Percentiles rank a stretch among this genome's conserved stretches.
phyloP scores from a whole-genome alignment of 2,329 filamentous ascomycete species.

The Lachnellula hyalina region DNA sequence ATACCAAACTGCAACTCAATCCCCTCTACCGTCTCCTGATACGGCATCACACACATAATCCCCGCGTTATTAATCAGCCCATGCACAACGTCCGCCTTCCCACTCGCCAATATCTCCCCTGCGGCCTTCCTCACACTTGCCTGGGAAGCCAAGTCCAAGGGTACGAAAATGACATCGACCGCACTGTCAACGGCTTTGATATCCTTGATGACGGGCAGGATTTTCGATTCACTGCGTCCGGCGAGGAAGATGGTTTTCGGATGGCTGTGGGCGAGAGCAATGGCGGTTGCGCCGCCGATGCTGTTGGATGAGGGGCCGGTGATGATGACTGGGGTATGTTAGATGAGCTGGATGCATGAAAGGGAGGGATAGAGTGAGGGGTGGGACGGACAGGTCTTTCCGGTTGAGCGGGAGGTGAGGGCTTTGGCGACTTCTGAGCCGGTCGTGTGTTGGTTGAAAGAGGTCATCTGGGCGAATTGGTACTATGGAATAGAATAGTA shows the following conservation, averaged over 20 bases:
- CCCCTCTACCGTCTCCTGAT: constrained; percentile 33
- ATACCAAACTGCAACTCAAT: constrained; percentile 42
- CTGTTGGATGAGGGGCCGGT: constrained; percentile 2
- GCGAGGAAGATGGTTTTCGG: constrained; percentile 8
- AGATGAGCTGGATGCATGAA: neutral
- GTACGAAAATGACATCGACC: neutral
- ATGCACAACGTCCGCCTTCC: constrained; percentile 1
- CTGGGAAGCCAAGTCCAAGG: neutral
- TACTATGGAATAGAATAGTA: neutral
- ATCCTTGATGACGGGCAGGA: neutral
- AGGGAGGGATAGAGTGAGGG: neutral
- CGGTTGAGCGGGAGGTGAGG: neutral
- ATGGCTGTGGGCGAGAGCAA: constrained; percentile 19
- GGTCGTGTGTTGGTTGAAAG: neutral
- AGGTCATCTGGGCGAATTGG: neutral
- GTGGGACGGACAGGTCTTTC: neutral
- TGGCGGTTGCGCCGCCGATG: constrained; percentile 9
- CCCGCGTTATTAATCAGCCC: constrained; percentile 20
- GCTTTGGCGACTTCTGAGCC: neutral
- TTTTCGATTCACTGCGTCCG: constrained; percentile 1
- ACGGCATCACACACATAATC: constrained; percentile 5
- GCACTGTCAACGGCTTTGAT: neutral
- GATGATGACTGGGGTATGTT: constrained; percentile 2
- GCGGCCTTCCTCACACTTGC: constrained; percentile 27
- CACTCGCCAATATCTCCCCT: constrained; percentile 1